These are phyloP conservation scores for Petunia hybrid DNA, from an alignment of 305 asterid genomes.

Conservation along the genomic window DNA sequence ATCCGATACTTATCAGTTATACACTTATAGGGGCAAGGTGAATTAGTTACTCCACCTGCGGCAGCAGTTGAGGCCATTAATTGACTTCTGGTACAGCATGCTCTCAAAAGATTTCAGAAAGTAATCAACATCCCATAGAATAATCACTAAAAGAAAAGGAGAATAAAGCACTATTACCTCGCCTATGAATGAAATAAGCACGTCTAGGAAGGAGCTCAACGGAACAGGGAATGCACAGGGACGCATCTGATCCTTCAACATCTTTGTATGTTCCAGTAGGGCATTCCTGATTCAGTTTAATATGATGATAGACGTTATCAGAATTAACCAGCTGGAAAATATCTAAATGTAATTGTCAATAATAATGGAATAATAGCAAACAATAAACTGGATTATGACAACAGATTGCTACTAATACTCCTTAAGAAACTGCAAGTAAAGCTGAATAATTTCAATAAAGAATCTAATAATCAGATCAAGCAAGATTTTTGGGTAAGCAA, in stretches of 20 bases:
- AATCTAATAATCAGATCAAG: not conserved
- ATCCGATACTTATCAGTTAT: constrained; percentile 83
- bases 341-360: not conserved
- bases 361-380: not conserved
- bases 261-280: constrained; percentile 89
- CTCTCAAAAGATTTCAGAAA: constrained; percentile 24
- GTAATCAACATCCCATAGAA: constrained; percentile 1
- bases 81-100: constrained; percentile 12
- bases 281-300: constrained; percentile 67
- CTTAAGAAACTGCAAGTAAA: constrained; percentile 3
- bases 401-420: not conserved
- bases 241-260: constrained; percentile 82
- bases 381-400: not conserved
- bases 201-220: constrained; percentile 81
- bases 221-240: constrained; percentile 81
- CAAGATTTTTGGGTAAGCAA: not conserved
- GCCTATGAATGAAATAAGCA: constrained; percentile 78
- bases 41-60: constrained; percentile 91
- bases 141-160: constrained; percentile 23
- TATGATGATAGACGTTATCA: not conserved
- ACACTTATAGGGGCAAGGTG: constrained; percentile 82
- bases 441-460: not conserved
- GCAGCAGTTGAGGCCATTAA: constrained; percentile 43
- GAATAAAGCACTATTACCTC: constrained; percentile 65
- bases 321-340: not conserved